Evolutionary conservation across 1,284 basidiomycete species (phyloP).

Genomic region (Earliella scabrosa): DNA sequence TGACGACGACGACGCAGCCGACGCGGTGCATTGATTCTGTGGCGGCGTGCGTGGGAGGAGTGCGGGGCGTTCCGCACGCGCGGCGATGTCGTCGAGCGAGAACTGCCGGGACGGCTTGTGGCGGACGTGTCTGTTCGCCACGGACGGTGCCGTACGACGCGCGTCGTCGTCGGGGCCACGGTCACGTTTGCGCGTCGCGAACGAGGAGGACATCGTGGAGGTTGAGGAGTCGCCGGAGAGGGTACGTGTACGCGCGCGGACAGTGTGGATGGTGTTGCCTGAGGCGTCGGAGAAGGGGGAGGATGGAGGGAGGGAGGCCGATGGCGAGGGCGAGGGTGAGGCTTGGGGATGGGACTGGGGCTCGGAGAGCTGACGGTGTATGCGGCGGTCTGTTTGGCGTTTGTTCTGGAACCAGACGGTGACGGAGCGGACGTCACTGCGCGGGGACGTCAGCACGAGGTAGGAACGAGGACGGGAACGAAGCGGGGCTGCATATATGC

Average conservation of each 20-base stretch:
- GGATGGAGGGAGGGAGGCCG: conserved; percentile 20
- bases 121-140: conserved; percentile 10
- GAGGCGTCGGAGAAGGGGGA: conserved; percentile 34
- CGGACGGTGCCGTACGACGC: background rate
- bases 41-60: conserved; percentile 22
- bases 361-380: conserved; percentile 49
- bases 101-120: conserved; percentile 31
- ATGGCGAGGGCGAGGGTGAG: conserved; percentile 43
- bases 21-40: conserved; percentile 4
- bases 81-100: conserved; percentile 60
- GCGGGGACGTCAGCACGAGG: background rate
- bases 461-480: background rate
- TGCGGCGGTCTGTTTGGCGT: conserved; percentile 73
- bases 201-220: conserved; percentile 4
- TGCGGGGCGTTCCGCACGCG: conserved; percentile 33
- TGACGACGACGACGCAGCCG: conserved; percentile 4
- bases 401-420: conserved; percentile 87
- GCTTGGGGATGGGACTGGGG: conserved; percentile 32
- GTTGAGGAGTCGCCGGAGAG: conserved; percentile 15
- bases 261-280: conserved; percentile 32
- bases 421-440: conserved; percentile 75
- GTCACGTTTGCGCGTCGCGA: conserved; percentile 9
- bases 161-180: conserved; percentile 7
- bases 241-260: conserved; percentile 23
- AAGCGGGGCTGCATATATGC: background rate